Base-by-base conservation (phyloP, 2,329 filamentous ascomycete species). In the Colletotrichum coccodes region DNA sequence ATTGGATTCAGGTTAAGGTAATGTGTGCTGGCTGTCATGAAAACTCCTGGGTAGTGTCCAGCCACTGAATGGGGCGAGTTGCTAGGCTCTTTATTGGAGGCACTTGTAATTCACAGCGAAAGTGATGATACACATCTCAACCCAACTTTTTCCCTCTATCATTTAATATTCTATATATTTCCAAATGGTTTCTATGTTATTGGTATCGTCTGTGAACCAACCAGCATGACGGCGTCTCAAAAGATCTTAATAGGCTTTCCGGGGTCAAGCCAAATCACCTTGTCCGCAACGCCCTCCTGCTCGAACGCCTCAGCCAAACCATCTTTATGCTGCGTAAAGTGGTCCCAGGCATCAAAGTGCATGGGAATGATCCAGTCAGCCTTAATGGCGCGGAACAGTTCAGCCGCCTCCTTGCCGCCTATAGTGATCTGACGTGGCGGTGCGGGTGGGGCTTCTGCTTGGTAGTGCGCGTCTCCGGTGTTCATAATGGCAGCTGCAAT, bases 261-360 rank as follows among this genome's bases (percentile, higher is more conserved):
- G 0, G 73, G 75, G n/a, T 70, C 66, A 28, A 82, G 69, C 81
- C 79, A 83, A 28, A 70, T 57, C 1, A 82, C 74, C 42, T 78
- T 75, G 3, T 80, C 76, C 8, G 28, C 49, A 6, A 84, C 68
- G 0, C 79, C 80, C 36, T 79, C 79, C 18, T 73, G 72, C 57
- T 75, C 71, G 23, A 85, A 79, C 6, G 68, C 76, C 50, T 73
- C 47, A 0, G 34, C 46, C 21, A 84, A 65, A 14, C 76, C 75
- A 4, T 74, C 68, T 4, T 75, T 74, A 40, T 73, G 71, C 70
- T 85, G 76, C 1, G 77, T 78, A 60, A 84, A 85, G 70, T 85
- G 83, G 0, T 71, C 72, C 83, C 83, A 86, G 1, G 76, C 76
- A 5, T 56, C 30, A 56, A 86, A 86, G 65, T 86, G 83, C 79